Percentiles rank a stretch among this genome's conserved stretches.
phyloP scores from a whole-genome alignment of 2,329 filamentous ascomycete genomes.

The Colletotrichum acutatum region DNA sequence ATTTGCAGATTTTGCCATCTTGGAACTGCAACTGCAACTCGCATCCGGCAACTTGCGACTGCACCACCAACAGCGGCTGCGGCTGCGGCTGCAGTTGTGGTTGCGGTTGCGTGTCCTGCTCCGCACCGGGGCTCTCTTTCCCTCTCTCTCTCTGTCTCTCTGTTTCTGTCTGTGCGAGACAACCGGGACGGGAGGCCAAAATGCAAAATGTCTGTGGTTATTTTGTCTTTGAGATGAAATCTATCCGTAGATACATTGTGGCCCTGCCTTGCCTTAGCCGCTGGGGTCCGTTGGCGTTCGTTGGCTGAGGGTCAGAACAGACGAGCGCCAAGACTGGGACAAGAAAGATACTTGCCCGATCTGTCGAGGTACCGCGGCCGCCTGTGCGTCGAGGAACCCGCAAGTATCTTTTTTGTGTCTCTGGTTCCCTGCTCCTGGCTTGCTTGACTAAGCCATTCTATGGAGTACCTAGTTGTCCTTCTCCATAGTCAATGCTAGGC shows the following conservation, averaged over 20 bases:
- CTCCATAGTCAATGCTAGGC: too few relatives aligned
- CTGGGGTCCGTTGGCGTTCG: background rate
- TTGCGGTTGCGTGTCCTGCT: background rate
- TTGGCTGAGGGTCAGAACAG: background rate
- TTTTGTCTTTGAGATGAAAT: constrained; percentile 1
- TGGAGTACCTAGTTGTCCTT: too few relatives aligned
- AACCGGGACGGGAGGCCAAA: background rate
- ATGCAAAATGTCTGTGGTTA: constrained; percentile 3
- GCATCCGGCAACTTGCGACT: background rate
- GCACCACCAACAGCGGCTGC: background rate
- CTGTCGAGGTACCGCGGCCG: constrained; percentile 30
- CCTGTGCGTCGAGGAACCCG: constrained; percentile 22
- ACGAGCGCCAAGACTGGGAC: background rate
- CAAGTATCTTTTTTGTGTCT: constrained; percentile 10
- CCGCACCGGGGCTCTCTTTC: too few relatives aligned
- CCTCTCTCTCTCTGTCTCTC: too few relatives aligned
- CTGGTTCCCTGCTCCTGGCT: background rate
- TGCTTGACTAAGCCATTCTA: background rate
- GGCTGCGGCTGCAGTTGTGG: background rate
- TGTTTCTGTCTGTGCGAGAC: constrained; percentile 2
- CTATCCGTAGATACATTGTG: background rate
- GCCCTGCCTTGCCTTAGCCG: background rate
- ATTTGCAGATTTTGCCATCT: background rate
- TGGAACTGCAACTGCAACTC: background rate
- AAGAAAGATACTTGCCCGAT: constrained; percentile 10